phyloP scores from a whole-genome alignment of 331 rosid genomes.

The Quercus lobata region DNA sequence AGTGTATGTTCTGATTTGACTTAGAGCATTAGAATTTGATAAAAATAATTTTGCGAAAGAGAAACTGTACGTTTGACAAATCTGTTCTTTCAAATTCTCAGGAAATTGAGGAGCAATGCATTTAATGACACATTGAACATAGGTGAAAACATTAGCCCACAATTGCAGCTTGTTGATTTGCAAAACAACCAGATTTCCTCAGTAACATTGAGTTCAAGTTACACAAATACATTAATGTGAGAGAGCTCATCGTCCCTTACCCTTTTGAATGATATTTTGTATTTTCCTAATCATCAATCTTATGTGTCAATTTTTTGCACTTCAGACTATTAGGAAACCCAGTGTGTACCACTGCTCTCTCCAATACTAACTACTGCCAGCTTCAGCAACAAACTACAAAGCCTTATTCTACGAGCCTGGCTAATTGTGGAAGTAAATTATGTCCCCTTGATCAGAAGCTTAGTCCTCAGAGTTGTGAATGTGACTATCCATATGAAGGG shows the following conservation, averaged over 20 bases:
- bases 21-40: not conserved
- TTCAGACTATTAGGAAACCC: slow-evolving; percentile 91
- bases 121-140: slow-evolving; percentile 59
- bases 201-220: slow-evolving; percentile 34
- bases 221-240: slow-evolving; percentile 60
- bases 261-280: not conserved
- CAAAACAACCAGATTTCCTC: slow-evolving; percentile 57
- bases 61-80: not conserved
- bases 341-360: slow-evolving; percentile 44
- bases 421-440: slow-evolving; percentile 45
- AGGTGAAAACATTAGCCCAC: slow-evolving; percentile 58
- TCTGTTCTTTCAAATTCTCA: slow-evolving; percentile 22
- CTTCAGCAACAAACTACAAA: slow-evolving; percentile 37
- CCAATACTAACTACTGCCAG: slow-evolving; percentile 53
- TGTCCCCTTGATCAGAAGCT: slow-evolving; percentile 63
- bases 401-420: slow-evolving; percentile 70
- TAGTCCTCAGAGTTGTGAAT: slow-evolving; percentile 90
- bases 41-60: not conserved
- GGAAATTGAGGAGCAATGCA: slow-evolving; percentile 60
- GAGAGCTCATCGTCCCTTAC: slow-evolving; percentile 11
- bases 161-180: slow-evolving; percentile 76
- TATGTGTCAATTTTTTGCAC: slow-evolving; percentile 15
- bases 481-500: slow-evolving; percentile 84
- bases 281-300: slow-evolving; percentile 8
- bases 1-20: slow-evolving; percentile 55